phyloP scores from a whole-genome alignment of 2,329 filamentous ascomycete genomes.

The Calonectria pteridis region DNA sequence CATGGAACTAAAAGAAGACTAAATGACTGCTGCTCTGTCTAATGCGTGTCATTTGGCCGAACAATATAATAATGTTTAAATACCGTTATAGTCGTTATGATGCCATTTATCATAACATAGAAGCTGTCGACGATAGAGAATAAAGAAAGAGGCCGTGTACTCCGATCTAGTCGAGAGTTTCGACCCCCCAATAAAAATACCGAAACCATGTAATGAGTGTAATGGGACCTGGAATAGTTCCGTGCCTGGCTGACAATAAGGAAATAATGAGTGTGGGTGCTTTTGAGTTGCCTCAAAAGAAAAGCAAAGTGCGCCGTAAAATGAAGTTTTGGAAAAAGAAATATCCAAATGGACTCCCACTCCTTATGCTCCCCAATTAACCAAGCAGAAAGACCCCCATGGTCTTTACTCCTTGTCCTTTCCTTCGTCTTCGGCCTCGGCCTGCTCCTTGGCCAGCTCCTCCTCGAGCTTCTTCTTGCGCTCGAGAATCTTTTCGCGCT shows the following conservation, averaged over 20 bases:
- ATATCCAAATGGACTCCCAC: background rate
- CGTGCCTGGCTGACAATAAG: slow-evolving; percentile 10
- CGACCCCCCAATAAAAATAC: background rate
- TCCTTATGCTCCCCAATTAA: background rate
- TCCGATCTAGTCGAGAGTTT: background rate
- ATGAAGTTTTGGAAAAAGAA: background rate
- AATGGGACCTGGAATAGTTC: background rate
- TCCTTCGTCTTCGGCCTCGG: slow-evolving; percentile 21
- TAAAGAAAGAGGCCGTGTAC: background rate
- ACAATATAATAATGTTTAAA: background rate
- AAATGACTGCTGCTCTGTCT: background rate
- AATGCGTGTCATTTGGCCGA: background rate
- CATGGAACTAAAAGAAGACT: background rate
- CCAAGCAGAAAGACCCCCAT: no score
- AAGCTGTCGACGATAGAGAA: background rate
- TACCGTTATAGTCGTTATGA: slow-evolving; percentile 12
- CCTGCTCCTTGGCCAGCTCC: slow-evolving; percentile 38
- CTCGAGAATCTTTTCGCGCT: slow-evolving; percentile 52
- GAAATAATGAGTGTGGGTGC: slow-evolving; percentile 14
- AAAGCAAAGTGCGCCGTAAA: background rate
- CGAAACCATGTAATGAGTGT: background rate
- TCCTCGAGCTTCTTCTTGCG: slow-evolving; percentile 39
- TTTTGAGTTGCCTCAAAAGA: background rate
- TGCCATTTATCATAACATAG: slow-evolving; percentile 5
- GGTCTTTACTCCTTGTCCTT: slow-evolving; percentile 15